These are phyloP conservation scores for Heliocybe sulcata DNA, from an alignment of 1,284 basidiomycete species.

Conservation along the genomic window DNA sequence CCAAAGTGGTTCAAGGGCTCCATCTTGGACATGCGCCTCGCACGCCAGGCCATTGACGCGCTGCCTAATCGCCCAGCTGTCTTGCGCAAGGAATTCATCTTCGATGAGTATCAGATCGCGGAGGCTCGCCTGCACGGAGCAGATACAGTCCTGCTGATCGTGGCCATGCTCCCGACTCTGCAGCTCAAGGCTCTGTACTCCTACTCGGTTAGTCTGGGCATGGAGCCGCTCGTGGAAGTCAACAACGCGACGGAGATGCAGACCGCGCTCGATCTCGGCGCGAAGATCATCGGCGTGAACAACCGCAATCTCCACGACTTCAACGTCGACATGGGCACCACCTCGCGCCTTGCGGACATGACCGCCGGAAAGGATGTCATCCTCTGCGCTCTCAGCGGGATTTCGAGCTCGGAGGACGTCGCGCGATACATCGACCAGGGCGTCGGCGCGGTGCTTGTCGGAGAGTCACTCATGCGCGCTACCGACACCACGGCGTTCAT, in stretches of 20 bases:
- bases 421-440: constrained; percentile 79
- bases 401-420: constrained; percentile 76
- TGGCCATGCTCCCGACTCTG: constrained; percentile 80
- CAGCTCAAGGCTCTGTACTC: constrained; percentile 75
- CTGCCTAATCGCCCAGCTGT: constrained; percentile 90
- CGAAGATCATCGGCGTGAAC: constrained; percentile 95
- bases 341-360: constrained; percentile 83
- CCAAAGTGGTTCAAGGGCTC: constrained; percentile 98
- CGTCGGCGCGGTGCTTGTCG: constrained; percentile 88
- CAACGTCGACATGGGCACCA: constrained; percentile 95
- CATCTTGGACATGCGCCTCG: constrained; percentile 86
- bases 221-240: constrained; percentile 99
- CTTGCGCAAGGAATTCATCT: constrained; percentile 94
- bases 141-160: constrained; percentile 93
- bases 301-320: constrained; percentile 97
- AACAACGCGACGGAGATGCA: constrained; percentile 92
- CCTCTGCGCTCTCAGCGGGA: constrained; percentile 90
- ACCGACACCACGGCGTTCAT: constrained; percentile 81
- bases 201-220: constrained; percentile 78
- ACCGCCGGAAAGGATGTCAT: constrained; percentile 65
- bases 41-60: constrained; percentile 75
- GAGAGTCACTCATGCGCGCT: constrained; percentile 93
- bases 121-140: constrained; percentile 92
- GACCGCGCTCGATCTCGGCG: constrained; percentile 74
- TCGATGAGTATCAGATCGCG: constrained; percentile 91